A percentile compares a stretch with the other conserved stretches of the same genome.
phyloP scores from a whole-genome alignment of 805 yeast genomes.

The Maudiozyma serrabonitensis region DNA sequence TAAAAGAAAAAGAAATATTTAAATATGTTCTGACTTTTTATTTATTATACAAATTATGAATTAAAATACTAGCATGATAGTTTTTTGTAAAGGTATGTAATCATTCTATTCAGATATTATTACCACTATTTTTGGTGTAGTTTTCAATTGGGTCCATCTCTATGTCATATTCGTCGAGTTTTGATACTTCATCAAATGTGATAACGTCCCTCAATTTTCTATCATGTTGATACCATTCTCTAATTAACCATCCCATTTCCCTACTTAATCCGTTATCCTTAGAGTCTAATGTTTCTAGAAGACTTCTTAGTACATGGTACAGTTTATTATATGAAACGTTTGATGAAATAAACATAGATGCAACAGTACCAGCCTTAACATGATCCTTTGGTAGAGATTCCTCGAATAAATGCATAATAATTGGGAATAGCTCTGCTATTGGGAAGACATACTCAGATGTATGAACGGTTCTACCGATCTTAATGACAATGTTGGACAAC shows the following conservation, averaged over 20 bases:
- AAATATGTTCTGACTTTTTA: no score
- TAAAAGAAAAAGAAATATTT: no score
- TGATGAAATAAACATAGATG: conserved; percentile 52
- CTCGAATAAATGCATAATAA: conserved; percentile 48
- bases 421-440: conserved; percentile 55
- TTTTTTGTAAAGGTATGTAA: no score
- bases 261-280: conserved; percentile 39
- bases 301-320: conserved; percentile 52
- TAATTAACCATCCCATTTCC: conserved; percentile 57
- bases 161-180: conserved; percentile 38
- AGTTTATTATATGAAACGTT: conserved; percentile 58
- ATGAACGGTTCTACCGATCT: conserved; percentile 54
- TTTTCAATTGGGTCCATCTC: conserved; percentile 50
- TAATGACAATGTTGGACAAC: conserved; percentile 31
- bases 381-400: conserved; percentile 34
- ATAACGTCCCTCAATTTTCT: conserved; percentile 52
- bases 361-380: conserved; percentile 40
- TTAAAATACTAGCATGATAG: no score
- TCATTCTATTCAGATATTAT: conserved; percentile 11
- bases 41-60: no score
- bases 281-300: conserved; percentile 53
- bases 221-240: conserved; percentile 59
- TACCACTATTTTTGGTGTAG: conserved; percentile 35
- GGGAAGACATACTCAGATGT: conserved; percentile 77
- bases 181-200: conserved; percentile 36